A percentile compares a stretch with the other conserved stretches of the same genome.
phyloP scores from a whole-genome alignment of 169 alveolate species.

The Cryptosporidium viatorum region DNA sequence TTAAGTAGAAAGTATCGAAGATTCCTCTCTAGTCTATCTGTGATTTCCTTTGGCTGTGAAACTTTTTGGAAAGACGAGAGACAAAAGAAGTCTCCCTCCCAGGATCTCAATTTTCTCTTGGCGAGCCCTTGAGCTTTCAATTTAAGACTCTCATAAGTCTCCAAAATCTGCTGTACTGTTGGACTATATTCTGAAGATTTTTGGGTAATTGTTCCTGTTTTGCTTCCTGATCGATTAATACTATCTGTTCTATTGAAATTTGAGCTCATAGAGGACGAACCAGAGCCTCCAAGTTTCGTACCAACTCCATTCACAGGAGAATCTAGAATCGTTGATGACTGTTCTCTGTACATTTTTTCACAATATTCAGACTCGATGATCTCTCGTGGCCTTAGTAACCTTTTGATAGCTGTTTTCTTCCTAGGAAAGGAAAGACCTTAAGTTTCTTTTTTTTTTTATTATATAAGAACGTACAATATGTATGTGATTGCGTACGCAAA shows the following conservation, averaged over 20 bases:
- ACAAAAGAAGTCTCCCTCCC: slow-evolving; percentile 67
- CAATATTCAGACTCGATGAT: not conserved
- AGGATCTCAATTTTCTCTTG: slow-evolving; percentile 62
- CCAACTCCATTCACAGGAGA: slow-evolving; percentile 51
- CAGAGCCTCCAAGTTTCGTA: not conserved
- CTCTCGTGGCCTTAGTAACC: not conserved
- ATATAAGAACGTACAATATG: not conserved
- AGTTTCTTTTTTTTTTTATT: not conserved
- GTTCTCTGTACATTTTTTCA: slow-evolving; percentile 25
- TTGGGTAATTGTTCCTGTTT: not conserved
- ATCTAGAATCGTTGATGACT: slow-evolving; percentile 2
- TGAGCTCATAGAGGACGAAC: slow-evolving; percentile 1
- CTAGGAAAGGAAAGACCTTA: too few relatives aligned
- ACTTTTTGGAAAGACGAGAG: slow-evolving; percentile 65
- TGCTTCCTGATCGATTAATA: slow-evolving; percentile 31
- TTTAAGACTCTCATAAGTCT: slow-evolving; percentile 29
- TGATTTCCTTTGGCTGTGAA: slow-evolving; percentile 65
- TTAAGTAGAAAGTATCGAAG: slow-evolving; percentile 58
- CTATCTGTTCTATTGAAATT: slow-evolving; percentile 25
- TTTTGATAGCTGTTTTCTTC: not conserved
- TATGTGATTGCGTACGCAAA: not conserved
- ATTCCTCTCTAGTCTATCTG: slow-evolving; percentile 62
- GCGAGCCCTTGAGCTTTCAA: slow-evolving; percentile 38
- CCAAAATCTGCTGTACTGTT: slow-evolving; percentile 44
- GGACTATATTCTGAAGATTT: slow-evolving; percentile 46